Conservation (phyloP, 768 basidiomycete genomes). For the Lyophyllum decastes region DNA sequence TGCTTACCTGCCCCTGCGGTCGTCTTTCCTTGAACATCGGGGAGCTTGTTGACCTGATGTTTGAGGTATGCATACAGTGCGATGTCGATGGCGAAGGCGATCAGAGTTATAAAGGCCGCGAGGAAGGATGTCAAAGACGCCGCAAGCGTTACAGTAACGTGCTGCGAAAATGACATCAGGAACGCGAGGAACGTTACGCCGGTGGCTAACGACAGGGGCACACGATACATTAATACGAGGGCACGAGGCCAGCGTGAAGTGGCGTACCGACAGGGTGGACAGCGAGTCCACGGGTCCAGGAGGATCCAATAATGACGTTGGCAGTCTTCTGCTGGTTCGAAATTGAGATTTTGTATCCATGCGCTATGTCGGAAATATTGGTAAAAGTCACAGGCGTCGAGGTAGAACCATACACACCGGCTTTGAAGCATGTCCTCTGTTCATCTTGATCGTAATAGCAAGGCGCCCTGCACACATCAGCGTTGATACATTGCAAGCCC, state of each 20-base stretch:
- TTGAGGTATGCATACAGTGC: conserved; percentile 66
- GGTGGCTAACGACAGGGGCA: conserved; percentile 33
- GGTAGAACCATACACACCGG: conserved; percentile 38
- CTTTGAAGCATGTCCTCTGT: conserved; percentile 46
- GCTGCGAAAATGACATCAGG: conserved; percentile 59
- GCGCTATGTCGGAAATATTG: conserved; percentile 32
- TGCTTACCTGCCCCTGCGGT: conserved; percentile 63
- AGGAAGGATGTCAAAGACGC: conserved; percentile 72
- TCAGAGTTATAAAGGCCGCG: conserved; percentile 65
- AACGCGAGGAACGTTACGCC: conserved; percentile 67
- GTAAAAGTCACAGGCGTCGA: not conserved
- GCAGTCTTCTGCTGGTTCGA: conserved; percentile 35
- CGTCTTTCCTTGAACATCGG: conserved; percentile 44
- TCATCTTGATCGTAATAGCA: conserved; percentile 52
- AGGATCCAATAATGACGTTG: conserved; percentile 44
- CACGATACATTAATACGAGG: not conserved
- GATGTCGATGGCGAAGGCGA: conserved; percentile 78
- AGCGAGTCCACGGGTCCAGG: conserved; percentile 76
- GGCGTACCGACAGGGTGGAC: conserved; percentile 74
- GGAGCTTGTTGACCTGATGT: conserved; percentile 55
- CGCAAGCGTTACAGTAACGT: conserved; percentile 56
- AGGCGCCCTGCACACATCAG: conserved; percentile 49
- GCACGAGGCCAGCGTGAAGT: not conserved
- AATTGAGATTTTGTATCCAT: conserved; percentile 56
- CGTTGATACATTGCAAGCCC: not conserved